phyloP scores from a whole-genome alignment of 257 asterid genomes.

The Agastache rugosa region DNA sequence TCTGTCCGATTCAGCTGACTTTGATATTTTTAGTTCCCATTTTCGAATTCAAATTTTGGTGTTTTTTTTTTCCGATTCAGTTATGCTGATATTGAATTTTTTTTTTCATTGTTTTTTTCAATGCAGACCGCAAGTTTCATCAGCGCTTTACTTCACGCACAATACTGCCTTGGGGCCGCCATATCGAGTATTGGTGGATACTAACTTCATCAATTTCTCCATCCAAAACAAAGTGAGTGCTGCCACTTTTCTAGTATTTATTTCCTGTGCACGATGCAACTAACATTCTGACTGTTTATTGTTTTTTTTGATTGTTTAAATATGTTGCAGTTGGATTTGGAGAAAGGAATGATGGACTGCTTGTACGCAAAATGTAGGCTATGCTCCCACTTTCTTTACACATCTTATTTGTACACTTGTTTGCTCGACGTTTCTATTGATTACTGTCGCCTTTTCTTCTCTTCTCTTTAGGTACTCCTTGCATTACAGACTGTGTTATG shows the following conservation, averaged over 20 bases:
- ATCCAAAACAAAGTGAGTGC: conserved; percentile 88
- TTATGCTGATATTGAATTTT: neutral
- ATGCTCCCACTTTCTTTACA: neutral
- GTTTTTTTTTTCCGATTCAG: too few relatives aligned
- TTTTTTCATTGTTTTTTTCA: too few relatives aligned
- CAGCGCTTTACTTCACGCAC: conserved; percentile 86
- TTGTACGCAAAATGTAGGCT: conserved; percentile 94
- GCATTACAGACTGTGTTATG: conserved; percentile 98
- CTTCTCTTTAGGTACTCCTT: conserved; percentile 87
- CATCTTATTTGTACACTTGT: conserved; percentile 12
- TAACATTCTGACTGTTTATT: neutral
- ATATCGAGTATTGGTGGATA: conserved; percentile 86
- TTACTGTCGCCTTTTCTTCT: conserved; percentile 6
- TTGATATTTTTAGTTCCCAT: neutral
- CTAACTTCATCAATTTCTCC: conserved; percentile 96
- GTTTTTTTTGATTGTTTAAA: conserved; percentile 18
- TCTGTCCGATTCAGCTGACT: neutral
- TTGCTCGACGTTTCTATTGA: neutral
- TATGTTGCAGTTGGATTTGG: conserved; percentile 80
- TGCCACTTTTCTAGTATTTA: neutral
- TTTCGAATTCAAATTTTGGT: neutral
- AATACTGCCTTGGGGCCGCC: conserved; percentile 97
- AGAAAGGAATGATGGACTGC: conserved; percentile 99
- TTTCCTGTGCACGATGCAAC: neutral
- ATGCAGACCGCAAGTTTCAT: conserved; percentile 85